phyloP scores from a whole-genome alignment of 2,329 filamentous ascomycete genomes.

The Diplodia corticola region DNA sequence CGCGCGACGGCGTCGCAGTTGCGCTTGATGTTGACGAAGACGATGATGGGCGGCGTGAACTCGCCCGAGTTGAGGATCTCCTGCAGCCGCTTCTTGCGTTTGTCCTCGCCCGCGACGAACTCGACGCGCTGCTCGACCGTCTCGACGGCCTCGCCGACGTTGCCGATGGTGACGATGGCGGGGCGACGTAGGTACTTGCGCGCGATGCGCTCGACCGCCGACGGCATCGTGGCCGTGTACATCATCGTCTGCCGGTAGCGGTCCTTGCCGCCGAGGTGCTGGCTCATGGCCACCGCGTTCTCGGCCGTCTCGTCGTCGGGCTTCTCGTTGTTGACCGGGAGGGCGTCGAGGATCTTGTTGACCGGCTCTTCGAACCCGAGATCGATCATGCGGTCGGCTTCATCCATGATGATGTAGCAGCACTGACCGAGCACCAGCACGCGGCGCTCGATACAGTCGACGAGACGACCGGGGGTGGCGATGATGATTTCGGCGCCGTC shows the following conservation, averaged over 20 bases:
- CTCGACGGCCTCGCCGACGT: constrained; percentile 91
- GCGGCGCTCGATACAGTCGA: constrained; percentile 93
- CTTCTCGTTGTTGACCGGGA: constrained; percentile 92
- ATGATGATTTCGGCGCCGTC: constrained; percentile 97
- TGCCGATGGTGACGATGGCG: constrained; percentile 92
- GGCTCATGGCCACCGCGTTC: constrained; percentile 79
- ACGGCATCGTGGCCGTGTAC: constrained; percentile 99
- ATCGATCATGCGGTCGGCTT: constrained; percentile 99
- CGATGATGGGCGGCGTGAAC: constrained; percentile 88
- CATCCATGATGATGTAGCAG: constrained; percentile 99
- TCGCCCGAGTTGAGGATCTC: constrained; percentile 81
- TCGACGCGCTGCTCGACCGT: constrained; percentile 98
- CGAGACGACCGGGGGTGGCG: constrained; percentile 93
- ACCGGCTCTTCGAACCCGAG: constrained; percentile 96
- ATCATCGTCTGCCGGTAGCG: constrained; percentile 98
- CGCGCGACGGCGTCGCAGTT: constrained; percentile 95
- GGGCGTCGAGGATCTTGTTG: constrained; percentile 93
- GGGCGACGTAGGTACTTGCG: constrained; percentile 92
- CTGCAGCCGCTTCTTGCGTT: constrained; percentile 91
- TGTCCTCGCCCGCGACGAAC: constrained; percentile 86
- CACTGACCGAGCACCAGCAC: constrained; percentile 93
- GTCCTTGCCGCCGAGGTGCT: constrained; percentile 71
- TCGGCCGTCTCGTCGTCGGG: constrained; percentile 92
- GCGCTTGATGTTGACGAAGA: constrained; percentile 99
- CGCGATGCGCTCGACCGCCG: constrained; percentile 91